Evolutionary conservation across 2,329 filamentous ascomycete genomes (phyloP).

Genomic region (Emmonsiellopsis sp.): DNA sequence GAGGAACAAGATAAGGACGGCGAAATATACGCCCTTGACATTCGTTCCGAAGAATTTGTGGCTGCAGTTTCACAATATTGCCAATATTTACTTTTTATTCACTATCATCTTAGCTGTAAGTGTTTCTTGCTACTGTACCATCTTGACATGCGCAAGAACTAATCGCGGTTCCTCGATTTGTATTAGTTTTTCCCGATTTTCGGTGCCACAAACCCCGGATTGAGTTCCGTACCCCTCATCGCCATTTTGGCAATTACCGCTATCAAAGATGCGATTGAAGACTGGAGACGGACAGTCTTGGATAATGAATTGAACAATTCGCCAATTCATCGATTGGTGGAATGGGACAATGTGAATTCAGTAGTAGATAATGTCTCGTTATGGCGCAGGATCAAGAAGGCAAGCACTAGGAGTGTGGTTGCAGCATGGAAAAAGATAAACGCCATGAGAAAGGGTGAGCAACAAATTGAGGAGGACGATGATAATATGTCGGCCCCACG

Average conservation of each 20-base stretch:
- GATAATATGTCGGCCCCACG: constrained; percentile 32
- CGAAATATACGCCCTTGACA: constrained; percentile 91
- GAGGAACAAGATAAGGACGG: constrained; percentile 93
- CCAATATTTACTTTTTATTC: constrained; percentile 97
- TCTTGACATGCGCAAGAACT: background rate
- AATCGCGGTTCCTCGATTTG: constrained; percentile 15
- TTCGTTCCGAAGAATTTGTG: constrained; percentile 96
- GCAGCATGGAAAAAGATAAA: constrained; percentile 47
- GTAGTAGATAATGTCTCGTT: constrained; percentile 73
- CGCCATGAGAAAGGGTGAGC: constrained; percentile 40
- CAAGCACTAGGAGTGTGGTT: constrained; percentile 55
- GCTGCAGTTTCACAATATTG: constrained; percentile 97
- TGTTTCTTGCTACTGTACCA: constrained; percentile 16
- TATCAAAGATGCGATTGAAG: constrained; percentile 91
- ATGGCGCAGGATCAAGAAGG: constrained; percentile 90
- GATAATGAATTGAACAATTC: constrained; percentile 96
- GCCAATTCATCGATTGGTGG: constrained; percentile 76
- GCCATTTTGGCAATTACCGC: constrained; percentile 83
- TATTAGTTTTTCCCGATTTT: constrained; percentile 90
- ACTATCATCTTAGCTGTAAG: constrained; percentile 88
- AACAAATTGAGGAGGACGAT: constrained; percentile 39
- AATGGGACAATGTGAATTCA: constrained; percentile 91
- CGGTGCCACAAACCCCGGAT: constrained; percentile 77
- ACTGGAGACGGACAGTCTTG: constrained; percentile 82
- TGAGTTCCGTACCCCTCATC: constrained; percentile 86